phyloP scores from a whole-genome alignment of 2,329 filamentous ascomycete genomes.

The Anthostomella pinea region DNA sequence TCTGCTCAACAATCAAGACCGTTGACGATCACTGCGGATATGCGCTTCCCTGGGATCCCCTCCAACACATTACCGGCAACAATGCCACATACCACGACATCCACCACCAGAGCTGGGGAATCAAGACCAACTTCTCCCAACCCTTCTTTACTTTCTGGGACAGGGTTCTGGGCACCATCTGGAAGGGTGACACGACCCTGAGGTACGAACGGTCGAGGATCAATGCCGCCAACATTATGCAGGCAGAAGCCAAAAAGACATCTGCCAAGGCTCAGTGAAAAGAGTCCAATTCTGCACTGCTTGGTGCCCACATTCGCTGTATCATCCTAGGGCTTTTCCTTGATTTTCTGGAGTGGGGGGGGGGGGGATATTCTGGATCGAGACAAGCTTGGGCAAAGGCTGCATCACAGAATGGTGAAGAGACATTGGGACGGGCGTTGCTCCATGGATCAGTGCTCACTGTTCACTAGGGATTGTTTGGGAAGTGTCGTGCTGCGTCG shows the following conservation, averaged over 20 bases:
- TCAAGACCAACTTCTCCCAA: slow-evolving; percentile 92
- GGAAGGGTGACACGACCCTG: slow-evolving; percentile 60
- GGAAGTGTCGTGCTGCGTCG: no score
- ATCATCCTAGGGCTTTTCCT: slow-evolving; percentile 24
- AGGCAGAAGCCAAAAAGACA: slow-evolving; percentile 47
- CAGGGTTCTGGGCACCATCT: slow-evolving; percentile 74
- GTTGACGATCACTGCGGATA: slow-evolving; percentile 98
- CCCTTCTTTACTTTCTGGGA: slow-evolving; percentile 98
- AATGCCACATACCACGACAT: slow-evolving; percentile 97
- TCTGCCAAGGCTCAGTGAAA: slow-evolving; percentile 29
- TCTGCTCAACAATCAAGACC: slow-evolving; percentile 87
- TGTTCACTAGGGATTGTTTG: no score
- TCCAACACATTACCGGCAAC: slow-evolving; percentile 89
- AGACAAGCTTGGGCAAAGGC: slow-evolving; percentile 13
- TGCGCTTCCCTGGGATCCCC: slow-evolving; percentile 88
- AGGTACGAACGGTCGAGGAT: slow-evolving; percentile 42
- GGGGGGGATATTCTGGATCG: slow-evolving; percentile 19
- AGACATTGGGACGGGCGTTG: slow-evolving; percentile 21
- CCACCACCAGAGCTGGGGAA: slow-evolving; percentile 98
- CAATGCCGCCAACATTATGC: slow-evolving; percentile 36
- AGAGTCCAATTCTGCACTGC: neutral
- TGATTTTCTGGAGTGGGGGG: slow-evolving; percentile 10
- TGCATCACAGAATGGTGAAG: slow-evolving; percentile 13
- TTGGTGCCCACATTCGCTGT: slow-evolving; percentile 20
- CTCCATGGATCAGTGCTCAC: slow-evolving; percentile 12